These are phyloP conservation scores for Ampelocalamus luodianensis DNA, from an alignment of 176 grass and related monocot genomes.

Conservation along the genomic window DNA sequence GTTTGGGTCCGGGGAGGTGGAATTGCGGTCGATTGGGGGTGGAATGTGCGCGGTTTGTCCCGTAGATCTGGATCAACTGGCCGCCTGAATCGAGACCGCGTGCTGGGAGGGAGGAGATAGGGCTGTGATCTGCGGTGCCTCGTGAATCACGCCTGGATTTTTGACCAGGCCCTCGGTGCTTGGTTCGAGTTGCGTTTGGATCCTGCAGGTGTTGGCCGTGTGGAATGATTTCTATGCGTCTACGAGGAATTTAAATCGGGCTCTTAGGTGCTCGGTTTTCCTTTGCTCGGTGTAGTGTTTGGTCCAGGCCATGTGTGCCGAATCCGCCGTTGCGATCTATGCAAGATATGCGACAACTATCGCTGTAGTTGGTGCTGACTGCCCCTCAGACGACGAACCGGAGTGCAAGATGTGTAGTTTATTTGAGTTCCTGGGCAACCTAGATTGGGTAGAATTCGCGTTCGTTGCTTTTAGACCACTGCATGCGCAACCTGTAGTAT, in stretches of 20 bases:
- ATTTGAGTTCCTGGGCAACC: background rate
- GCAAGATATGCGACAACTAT: too few species aligned
- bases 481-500: background rate
- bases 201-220: background rate
- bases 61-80: slow-evolving; percentile 37
- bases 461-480: background rate
- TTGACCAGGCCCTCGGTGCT: background rate
- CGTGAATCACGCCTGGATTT: slow-evolving; percentile 35
- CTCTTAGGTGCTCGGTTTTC: background rate
- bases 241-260: background rate
- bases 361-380: background rate
- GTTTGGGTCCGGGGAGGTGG: background rate
- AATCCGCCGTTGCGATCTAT: background rate
- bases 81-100: background rate
- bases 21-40: background rate
- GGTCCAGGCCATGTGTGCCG: background rate
- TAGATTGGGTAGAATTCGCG: background rate
- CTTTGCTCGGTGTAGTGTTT: background rate
- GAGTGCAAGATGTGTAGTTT: background rate
- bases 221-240: background rate
- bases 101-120: background rate
- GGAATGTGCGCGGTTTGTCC: background rate
- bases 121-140: slow-evolving; percentile 20
- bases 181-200: background rate
- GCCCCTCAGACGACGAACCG: background rate